phyloP scores from a whole-genome alignment of 306 rosid species.

The Lagenaria siceraria region DNA sequence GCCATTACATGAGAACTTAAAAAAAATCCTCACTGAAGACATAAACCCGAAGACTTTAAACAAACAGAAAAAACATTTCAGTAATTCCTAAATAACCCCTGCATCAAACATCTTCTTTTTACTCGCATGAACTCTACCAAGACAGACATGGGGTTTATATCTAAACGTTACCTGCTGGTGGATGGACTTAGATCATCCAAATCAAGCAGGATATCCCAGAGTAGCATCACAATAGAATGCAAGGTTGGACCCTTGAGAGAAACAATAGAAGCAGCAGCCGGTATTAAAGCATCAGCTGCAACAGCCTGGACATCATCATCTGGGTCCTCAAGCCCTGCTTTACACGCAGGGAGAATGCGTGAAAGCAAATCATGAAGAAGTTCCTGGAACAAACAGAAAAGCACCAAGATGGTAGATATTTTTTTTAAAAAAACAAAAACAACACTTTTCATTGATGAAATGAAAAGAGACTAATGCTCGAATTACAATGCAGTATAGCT shows the following conservation, averaged over 20 bases:
- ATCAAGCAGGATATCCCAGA: constrained; percentile 95
- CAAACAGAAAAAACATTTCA: too few species aligned
- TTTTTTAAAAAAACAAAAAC: not conserved
- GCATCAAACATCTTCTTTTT: not conserved
- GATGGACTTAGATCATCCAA: constrained; percentile 99
- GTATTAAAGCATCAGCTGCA: constrained; percentile 97
- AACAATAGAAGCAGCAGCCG: constrained; percentile 78
- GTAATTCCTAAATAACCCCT: too few species aligned
- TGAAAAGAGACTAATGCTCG: too few species aligned
- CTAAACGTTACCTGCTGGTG: constrained; percentile 73
- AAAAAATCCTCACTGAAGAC: too few species aligned
- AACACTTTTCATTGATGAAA: too few species aligned
- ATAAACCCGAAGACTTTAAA: too few species aligned
- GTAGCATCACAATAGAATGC: constrained; percentile 80
- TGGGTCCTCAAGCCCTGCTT: constrained; percentile 88
- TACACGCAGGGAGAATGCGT: constrained; percentile 82
- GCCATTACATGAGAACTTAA: too few species aligned
- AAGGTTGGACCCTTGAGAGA: constrained; percentile 57
- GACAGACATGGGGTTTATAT: not conserved
- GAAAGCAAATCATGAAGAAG: constrained; percentile 81
- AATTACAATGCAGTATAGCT: too few species aligned
- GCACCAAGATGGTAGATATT: constrained; percentile 10
- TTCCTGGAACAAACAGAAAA: constrained; percentile 46
- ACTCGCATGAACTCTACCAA: not conserved
- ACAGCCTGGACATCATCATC: constrained; percentile 99